A percentile compares a stretch with the other conserved stretches of the same genome.
Evolutionary conservation across 2,329 filamentous ascomycete genomes (phyloP).

Genomic region (Sporothrix brunneoviolacea): DNA sequence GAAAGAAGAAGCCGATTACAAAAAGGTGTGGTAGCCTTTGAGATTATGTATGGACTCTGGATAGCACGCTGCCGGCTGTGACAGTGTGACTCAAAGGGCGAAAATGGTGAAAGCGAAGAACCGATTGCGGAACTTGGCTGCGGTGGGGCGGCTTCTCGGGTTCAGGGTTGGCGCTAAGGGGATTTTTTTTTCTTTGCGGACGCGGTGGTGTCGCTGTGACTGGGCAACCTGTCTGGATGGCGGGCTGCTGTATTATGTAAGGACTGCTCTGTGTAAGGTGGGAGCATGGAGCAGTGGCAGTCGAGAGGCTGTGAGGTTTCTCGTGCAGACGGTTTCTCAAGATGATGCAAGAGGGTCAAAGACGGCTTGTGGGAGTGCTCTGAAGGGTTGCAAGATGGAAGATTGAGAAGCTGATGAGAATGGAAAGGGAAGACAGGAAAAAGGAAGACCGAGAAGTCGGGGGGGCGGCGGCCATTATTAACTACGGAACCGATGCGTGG

Average conservation of each 20-base stretch:
- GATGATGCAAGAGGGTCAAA: background rate
- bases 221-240: constrained; percentile 14
- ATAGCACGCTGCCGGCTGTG: background rate
- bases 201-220: background rate
- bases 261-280: no score
- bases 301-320: no score
- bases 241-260: constrained; percentile 1
- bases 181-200: background rate
- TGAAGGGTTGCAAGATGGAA: no score
- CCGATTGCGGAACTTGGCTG: constrained; percentile 18
- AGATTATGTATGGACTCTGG: constrained; percentile 9
- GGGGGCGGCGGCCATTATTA: constrained; percentile 9
- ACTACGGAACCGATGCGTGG: constrained; percentile 1
- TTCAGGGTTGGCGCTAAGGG: background rate
- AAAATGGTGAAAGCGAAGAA: constrained; percentile 12
- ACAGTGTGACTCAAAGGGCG: constrained; percentile 16
- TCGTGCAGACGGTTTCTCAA: no score
- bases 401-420: background rate
- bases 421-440: background rate
- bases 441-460: background rate
- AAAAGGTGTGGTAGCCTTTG: background rate
- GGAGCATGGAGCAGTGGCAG: no score
- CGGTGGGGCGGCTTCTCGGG: constrained; percentile 9
- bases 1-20: background rate
- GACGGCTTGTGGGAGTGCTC: background rate